These are phyloP conservation scores for Fraxinus greggii DNA, from an alignment of 305 asterid species.

Conservation along the genomic window DNA sequence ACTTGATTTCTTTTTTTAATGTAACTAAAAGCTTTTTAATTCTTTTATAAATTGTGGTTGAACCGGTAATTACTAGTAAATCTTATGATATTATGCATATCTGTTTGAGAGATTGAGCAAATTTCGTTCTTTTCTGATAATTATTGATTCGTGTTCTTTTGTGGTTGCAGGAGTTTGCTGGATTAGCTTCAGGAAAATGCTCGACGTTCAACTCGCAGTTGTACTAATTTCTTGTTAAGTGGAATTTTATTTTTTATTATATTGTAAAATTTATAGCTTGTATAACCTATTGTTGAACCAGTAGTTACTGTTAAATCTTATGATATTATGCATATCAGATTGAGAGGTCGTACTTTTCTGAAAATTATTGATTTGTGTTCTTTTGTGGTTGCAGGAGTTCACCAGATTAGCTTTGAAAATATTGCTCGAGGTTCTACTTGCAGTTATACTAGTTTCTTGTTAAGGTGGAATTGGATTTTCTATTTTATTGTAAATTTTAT, in stretches of 20 bases:
- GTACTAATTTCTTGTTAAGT: background rate
- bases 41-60: background rate
- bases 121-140: background rate
- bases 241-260: background rate
- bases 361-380: background rate
- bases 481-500: background rate
- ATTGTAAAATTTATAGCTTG: background rate
- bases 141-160: background rate
- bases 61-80: background rate
- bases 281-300: background rate
- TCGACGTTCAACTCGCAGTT: background rate
- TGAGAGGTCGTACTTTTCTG: background rate
- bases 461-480: background rate
- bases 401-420: background rate
- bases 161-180: background rate
- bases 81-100: background rate
- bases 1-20: background rate
- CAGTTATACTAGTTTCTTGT: background rate
- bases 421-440: background rate
- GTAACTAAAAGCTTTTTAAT: background rate
- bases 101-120: background rate
- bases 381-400: background rate
- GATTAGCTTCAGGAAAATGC: background rate
- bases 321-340: background rate
- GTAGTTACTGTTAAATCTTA: background rate